A percentile compares a stretch with the other conserved stretches of the same genome.
phyloP scores from a whole-genome alignment of 75 land plant genomes.

The Ceratopteris richardii region DNA sequence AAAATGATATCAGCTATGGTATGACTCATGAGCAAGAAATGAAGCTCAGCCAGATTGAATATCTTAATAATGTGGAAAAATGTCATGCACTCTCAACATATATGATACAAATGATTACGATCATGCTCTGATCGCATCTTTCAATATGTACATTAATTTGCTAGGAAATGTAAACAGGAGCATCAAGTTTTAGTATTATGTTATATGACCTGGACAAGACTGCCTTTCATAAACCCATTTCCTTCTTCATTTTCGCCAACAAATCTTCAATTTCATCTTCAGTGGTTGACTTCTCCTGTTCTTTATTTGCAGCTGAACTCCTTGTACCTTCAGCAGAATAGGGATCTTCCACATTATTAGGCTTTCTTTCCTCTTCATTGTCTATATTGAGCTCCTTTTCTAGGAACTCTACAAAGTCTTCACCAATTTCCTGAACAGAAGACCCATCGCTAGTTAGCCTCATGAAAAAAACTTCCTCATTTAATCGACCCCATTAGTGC shows the following conservation, averaged over 20 bases:
- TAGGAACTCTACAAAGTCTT: slow-evolving; percentile 94
- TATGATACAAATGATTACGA: not conserved
- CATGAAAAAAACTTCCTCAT: too few species aligned
- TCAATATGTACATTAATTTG: not conserved
- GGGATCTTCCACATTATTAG: slow-evolving; percentile 3
- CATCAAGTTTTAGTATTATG: too few species aligned
- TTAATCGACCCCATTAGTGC: too few species aligned
- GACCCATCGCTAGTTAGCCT: too few species aligned
- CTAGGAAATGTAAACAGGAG: too few species aligned
- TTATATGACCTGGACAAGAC: not conserved
- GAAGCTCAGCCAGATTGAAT: not conserved
- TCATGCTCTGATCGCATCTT: not conserved
- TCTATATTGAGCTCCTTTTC: slow-evolving; percentile 88
- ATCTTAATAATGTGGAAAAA: not conserved
- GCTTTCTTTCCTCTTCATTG: slow-evolving; percentile 21
- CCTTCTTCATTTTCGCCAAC: slow-evolving; percentile 70
- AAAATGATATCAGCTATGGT: too few species aligned
- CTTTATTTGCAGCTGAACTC: slow-evolving; percentile 22
- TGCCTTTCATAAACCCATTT: slow-evolving; percentile 52
- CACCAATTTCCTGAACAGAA: slow-evolving; percentile 71
- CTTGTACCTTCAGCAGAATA: slow-evolving; percentile 3
- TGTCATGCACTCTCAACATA: too few species aligned
- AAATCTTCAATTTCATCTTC: slow-evolving; percentile 86
- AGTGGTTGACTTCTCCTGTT: slow-evolving; percentile 30
- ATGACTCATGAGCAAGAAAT: not conserved